These are phyloP conservation scores for Fusarium newnesense DNA, from an alignment of 2,329 filamentous ascomycete species.

Conservation along the genomic window DNA sequence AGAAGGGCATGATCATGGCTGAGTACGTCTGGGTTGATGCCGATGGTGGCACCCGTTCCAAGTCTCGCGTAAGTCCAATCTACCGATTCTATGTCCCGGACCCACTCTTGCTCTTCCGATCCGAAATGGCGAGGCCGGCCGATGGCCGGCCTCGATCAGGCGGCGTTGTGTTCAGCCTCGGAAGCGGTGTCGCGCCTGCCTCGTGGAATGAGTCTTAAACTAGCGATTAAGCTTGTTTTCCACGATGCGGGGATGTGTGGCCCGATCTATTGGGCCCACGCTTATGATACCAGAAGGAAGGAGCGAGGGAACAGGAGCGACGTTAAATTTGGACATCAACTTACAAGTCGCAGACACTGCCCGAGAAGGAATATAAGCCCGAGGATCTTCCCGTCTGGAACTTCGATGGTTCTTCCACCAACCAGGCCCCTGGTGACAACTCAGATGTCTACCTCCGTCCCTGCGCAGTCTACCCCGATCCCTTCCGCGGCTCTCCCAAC, in stretches of 20 bases:
- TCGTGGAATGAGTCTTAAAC: constrained; percentile 12
- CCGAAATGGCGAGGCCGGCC: constrained; percentile 7
- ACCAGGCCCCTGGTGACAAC: constrained; percentile 93
- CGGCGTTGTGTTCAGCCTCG: constrained; percentile 6
- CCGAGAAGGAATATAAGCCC: constrained; percentile 60
- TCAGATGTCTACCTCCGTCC: constrained; percentile 97
- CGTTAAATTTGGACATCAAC: not conserved
- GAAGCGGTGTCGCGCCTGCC: constrained; percentile 17
- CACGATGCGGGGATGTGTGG: constrained; percentile 8
- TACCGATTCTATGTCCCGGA: not conserved
- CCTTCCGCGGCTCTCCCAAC: constrained; percentile 90
- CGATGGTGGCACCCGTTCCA: constrained; percentile 85
- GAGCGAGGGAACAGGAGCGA: not conserved
- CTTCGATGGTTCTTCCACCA: constrained; percentile 84
- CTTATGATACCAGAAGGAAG: not conserved
- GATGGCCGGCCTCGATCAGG: constrained; percentile 5
- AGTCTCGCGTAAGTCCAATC: constrained; percentile 83
- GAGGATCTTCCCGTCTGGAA: constrained; percentile 66
- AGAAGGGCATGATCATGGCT: constrained; percentile 88
- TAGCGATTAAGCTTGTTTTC: not conserved
- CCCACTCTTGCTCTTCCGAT: constrained; percentile 2
- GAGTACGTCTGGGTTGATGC: constrained; percentile 98
- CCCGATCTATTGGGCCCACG: constrained; percentile 10
- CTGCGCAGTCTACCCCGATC: constrained; percentile 88
- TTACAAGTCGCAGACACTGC: constrained; percentile 56